Conservation (phyloP, 2,329 filamentous ascomycete species). For the Parastagonospora avenae region DNA sequence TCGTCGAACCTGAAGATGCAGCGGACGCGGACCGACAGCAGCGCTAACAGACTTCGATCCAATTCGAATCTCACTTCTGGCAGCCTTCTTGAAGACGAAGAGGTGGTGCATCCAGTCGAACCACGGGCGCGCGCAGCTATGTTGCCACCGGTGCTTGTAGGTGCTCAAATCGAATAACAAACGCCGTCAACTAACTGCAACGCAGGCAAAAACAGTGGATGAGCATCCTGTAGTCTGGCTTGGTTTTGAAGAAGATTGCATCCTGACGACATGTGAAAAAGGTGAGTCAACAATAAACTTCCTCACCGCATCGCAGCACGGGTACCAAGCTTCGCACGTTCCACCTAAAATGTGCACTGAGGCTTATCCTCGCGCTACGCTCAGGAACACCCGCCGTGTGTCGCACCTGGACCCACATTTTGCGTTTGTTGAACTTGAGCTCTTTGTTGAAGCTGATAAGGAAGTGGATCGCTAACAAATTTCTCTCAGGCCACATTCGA, state of each 20-base stretch:
- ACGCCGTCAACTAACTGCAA: background rate
- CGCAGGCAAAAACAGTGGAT: slow-evolving; percentile 79
- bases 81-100: slow-evolving; percentile 63
- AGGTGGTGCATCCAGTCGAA: slow-evolving; percentile 79
- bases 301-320: slow-evolving; percentile 4
- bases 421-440: slow-evolving; percentile 19
- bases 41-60: slow-evolving; percentile 68
- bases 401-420: slow-evolving; percentile 5
- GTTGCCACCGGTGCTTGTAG: slow-evolving; percentile 86
- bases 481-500: slow-evolving; percentile 68
- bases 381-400: slow-evolving; percentile 31
- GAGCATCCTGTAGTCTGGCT: slow-evolving; percentile 87
- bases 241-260: slow-evolving; percentile 90
- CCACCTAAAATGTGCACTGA: slow-evolving; percentile 23
- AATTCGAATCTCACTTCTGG: slow-evolving; percentile 68
- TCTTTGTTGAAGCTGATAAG: slow-evolving; percentile 13
- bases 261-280: slow-evolving; percentile 89
- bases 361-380: slow-evolving; percentile 22
- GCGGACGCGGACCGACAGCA: slow-evolving; percentile 64
- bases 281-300: slow-evolving; percentile 62
- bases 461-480: slow-evolving; percentile 24
- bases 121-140: slow-evolving; percentile 82
- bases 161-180: slow-evolving; percentile 22
- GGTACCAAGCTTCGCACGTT: background rate
- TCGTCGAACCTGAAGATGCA: slow-evolving; percentile 53